Base-by-base conservation (phyloP, 2,329 filamentous ascomycete genomes). In the Fonsecaea nubica region DNA sequence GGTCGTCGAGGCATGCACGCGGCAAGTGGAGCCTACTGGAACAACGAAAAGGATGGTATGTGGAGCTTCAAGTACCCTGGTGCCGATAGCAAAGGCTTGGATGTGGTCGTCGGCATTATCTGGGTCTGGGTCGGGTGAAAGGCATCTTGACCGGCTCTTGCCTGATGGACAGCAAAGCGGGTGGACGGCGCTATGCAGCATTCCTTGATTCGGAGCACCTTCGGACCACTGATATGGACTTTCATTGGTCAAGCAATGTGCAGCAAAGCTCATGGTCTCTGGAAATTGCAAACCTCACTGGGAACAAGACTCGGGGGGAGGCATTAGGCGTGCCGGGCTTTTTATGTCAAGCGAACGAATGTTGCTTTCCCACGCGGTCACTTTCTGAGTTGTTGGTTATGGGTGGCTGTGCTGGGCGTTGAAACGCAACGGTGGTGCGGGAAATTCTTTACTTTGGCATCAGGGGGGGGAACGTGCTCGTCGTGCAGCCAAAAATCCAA, bases 1-100 rank as follows among this genome's bases (percentile, higher is more conserved):
- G 94, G 93, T 63, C 88, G 93, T 72, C 88, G 94, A 71, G 95
- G 95, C 71, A 83, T 84, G 82, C 81, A 84, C 74, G 80, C 80
- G 15, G 82, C 82, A 33, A 80, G 80, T 1, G 82, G 81, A 4
- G 81, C 81, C 3, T 84, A 80, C 75, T 84, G 82, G 82, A 81
- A 83, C 67, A 81, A 81, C 48, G 81, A 81, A 67, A 80, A 80
- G n/a, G 82, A 84, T 71, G 82, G 82, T 52, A 83, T 83, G 81
- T 84, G 81, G 81, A 83, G 80, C 58, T 83, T 78, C 75, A 83
- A 84, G 74, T 83, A 83, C 72, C 77, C 80, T 30, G 80, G 78
- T 35, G 81, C 76, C 9, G 79, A 80, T 68, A 79, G 79, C 69
- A 80, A 78, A 71, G 82, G 81, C 1, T 67, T 84, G 66, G 82